phyloP scores from a whole-genome alignment of 352 stramenopile genomes.

The Pythium brassicae region DNA sequence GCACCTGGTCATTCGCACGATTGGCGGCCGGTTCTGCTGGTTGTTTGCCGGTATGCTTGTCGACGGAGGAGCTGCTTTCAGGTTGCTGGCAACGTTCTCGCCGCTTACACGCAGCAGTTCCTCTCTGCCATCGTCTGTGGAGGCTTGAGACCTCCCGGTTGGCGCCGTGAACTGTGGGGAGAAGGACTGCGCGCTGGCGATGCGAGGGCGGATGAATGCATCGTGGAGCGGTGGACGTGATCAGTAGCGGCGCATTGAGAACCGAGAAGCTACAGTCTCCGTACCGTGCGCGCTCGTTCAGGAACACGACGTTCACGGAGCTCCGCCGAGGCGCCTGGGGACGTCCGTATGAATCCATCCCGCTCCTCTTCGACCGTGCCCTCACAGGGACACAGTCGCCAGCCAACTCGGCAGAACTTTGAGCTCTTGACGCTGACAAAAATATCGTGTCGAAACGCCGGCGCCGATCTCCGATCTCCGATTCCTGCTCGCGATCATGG shows the following conservation, averaged over 20 bases:
- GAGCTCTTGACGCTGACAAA: not conserved
- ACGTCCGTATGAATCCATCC: constrained; percentile 46
- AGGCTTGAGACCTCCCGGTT: constrained; percentile 1
- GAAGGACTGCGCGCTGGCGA: constrained; percentile 18
- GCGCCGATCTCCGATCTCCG: not conserved
- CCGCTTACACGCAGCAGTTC: constrained; percentile 1
- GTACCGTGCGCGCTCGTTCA: constrained; percentile 36
- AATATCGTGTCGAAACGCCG: not conserved
- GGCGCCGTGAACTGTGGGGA: constrained; percentile 22
- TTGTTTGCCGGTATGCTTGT: constrained; percentile 6
- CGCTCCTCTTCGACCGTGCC: not conserved
- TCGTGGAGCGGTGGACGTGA: no score
- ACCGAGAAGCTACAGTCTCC: not conserved
- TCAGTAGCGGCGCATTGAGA: not conserved
- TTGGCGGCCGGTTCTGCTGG: constrained; percentile 4
- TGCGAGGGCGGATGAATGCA: constrained; percentile 7
- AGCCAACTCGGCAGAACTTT: no score
- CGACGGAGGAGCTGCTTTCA: not conserved
- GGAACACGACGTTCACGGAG: constrained; percentile 27
- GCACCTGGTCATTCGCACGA: constrained; percentile 12
- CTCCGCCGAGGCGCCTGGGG: constrained; percentile 21
- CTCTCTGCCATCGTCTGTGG: constrained; percentile 7
- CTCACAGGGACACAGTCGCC: not conserved
- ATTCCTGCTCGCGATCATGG: not conserved
- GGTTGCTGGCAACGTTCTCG: constrained; percentile 1